Percentiles rank a stretch among this genome's conserved stretches.
Evolutionary conservation across 495 filamentous ascomycete genomes (phyloP).

Genomic region (Penicillium arizonense): DNA sequence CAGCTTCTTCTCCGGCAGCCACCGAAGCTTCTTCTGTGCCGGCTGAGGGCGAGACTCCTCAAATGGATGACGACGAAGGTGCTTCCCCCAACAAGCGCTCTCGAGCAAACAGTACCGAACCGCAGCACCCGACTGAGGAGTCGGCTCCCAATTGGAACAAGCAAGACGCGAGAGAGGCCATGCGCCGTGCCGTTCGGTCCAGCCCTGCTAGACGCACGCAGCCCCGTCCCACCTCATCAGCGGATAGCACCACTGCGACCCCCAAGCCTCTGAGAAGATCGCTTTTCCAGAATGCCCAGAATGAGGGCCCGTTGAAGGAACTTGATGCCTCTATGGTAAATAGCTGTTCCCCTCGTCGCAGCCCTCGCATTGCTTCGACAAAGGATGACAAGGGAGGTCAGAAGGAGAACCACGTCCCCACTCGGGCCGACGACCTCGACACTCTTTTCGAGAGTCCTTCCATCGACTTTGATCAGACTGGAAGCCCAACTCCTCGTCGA

Average conservation of each 20-base stretch:
- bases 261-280: slow-evolving; percentile 67
- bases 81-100: slow-evolving; percentile 31
- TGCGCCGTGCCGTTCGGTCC: slow-evolving; percentile 65
- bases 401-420: slow-evolving; percentile 50
- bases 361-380: slow-evolving; percentile 35
- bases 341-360: slow-evolving; percentile 46
- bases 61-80: slow-evolving; percentile 26
- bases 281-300: slow-evolving; percentile 66
- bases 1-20: slow-evolving; percentile 41
- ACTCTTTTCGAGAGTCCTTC: slow-evolving; percentile 57
- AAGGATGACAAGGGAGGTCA: slow-evolving; percentile 32
- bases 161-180: slow-evolving; percentile 54
- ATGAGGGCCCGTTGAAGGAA: slow-evolving; percentile 56
- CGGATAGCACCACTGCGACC: slow-evolving; percentile 52
- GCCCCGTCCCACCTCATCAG: slow-evolving; percentile 63
- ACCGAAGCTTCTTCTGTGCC: slow-evolving; percentile 44
- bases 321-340: slow-evolving; percentile 59
- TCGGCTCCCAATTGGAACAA: slow-evolving; percentile 42
- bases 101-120: slow-evolving; percentile 44
- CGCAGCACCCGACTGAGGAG: slow-evolving; percentile 28
- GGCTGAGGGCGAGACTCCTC: slow-evolving; percentile 35
- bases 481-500: slow-evolving; percentile 61
- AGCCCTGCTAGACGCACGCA: slow-evolving; percentile 67
- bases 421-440: slow-evolving; percentile 48
- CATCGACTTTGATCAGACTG: slow-evolving; percentile 48